These are phyloP conservation scores for Mycena leptocephala DNA, from an alignment of 768 basidiomycete genomes.

Conservation along the genomic window DNA sequence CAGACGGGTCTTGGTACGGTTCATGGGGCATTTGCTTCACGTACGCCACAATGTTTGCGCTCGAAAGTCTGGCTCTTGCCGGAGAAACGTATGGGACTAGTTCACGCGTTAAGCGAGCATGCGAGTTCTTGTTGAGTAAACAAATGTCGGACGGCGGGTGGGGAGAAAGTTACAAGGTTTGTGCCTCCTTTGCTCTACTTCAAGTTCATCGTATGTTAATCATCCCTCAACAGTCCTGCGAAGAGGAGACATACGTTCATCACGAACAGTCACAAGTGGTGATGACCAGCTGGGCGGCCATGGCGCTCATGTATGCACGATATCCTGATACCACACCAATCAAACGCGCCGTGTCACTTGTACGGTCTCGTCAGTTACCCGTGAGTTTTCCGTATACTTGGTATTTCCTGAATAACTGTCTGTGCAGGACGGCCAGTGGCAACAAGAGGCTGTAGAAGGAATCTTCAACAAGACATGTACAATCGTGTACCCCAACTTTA, in stretches of 20 bases:
- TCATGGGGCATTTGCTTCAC: slow-evolving; percentile 99
- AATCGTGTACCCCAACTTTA: slow-evolving; percentile 93
- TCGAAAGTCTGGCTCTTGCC: slow-evolving; percentile 90
- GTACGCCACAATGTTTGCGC: slow-evolving; percentile 96
- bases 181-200: slow-evolving; percentile 24
- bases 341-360: slow-evolving; percentile 81
- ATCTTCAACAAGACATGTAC: slow-evolving; percentile 94
- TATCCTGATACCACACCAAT: slow-evolving; percentile 90
- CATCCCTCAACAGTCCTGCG: slow-evolving; percentile 79
- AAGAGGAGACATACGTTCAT: slow-evolving; percentile 81
- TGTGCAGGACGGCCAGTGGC: slow-evolving; percentile 91
- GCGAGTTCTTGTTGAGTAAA: slow-evolving; percentile 86
- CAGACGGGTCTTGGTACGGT: slow-evolving; percentile 95
- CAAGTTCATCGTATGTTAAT: background rate
- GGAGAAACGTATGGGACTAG: slow-evolving; percentile 93
- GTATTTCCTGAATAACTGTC: background rate
- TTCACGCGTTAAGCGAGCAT: slow-evolving; percentile 76
- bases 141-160: slow-evolving; percentile 96
- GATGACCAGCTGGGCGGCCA: slow-evolving; percentile 93
- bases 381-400: slow-evolving; percentile 58
- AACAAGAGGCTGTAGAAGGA: slow-evolving; percentile 96
- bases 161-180: slow-evolving; percentile 97
- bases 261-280: slow-evolving; percentile 90
- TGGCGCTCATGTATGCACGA: slow-evolving; percentile 91
- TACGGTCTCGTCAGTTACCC: slow-evolving; percentile 90